Evolutionary conservation across 768 basidiomycete species (phyloP).

Genomic region (Tulasnella sp.): DNA sequence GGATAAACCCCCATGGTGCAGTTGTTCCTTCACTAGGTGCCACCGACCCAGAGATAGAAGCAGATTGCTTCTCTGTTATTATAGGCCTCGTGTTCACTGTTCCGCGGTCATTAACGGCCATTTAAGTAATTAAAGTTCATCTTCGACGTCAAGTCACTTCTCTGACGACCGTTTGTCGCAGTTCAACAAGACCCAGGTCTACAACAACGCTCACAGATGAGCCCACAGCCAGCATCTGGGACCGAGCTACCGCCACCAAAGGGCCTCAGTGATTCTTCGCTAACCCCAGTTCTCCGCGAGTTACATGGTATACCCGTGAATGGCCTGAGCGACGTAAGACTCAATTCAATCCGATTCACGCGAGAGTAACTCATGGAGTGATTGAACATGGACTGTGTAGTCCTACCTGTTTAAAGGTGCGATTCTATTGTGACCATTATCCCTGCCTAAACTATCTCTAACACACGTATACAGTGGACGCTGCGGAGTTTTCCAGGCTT

Average conservation of each 20-base stretch:
- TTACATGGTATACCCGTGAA: neutral
- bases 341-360: too few species aligned
- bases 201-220: neutral
- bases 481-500: neutral
- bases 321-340: neutral
- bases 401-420: too few species aligned
- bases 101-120: neutral
- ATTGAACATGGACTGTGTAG: neutral
- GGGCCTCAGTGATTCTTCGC: neutral
- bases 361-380: too few species aligned
- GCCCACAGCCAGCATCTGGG: neutral
- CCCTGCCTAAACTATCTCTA: too few species aligned
- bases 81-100: neutral
- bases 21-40: too few species aligned
- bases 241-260: neutral
- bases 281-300: neutral
- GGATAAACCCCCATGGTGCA: too few species aligned
- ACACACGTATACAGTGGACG: neutral
- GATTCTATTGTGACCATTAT: too few species aligned
- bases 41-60: neutral
- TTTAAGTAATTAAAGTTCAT: too few species aligned
- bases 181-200: neutral
- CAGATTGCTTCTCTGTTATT: neutral
- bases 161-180: neutral
- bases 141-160: neutral